Evolutionary conservation across 164 flowering plant species (phyloP), one percentile per base, ranked within the genome.

Genomic region (Amborella trichopoda): DNA sequence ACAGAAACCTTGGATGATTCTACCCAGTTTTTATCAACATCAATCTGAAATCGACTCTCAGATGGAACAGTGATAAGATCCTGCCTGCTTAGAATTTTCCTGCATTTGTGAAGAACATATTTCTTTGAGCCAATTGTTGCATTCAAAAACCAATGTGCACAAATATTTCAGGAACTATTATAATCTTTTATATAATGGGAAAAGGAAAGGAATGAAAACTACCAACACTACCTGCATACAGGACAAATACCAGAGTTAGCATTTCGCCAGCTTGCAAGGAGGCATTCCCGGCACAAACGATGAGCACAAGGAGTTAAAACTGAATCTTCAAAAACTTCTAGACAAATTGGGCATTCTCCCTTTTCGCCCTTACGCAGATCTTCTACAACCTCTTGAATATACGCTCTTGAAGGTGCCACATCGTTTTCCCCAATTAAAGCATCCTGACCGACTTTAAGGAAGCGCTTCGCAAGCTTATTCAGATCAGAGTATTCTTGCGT

Each of bases 221-320:
- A 14, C 8, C 24, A 44, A 48, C 43, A 32, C 59, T 82, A 88
- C 99, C 96, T 85, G 53, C 99, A 91, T 60, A 91, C 91, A 63
- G 99, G 99, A 54, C 96, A 91, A 62, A 79, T 73, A 38, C 99
- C 99, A 64, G 86, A 77, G 32, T 65, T 46, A 42, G 71, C 44
- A 69, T 60, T 80, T 55, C 79, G 76, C 99, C 95, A 91, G 64
- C 96, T 91, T 21, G 83, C 82, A 64, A 91, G 65, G 16, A 91
- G 83, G 45, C 99, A 87, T 63, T 91, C 96, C 33, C 99, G 82
- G 56, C 99, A 91, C 43, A 91, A 46, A 8, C 84, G 73, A 52
- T 91, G 99, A 65, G 96, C 96, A 77, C 99, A 91, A 49, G 99
- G 94, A 44, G 96, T 91, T 67, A 91, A 72, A 13, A 91, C 91